These are phyloP conservation scores for Penicillium brasilianum DNA, from an alignment of 2,329 filamentous ascomycete genomes.

Conservation along the genomic window DNA sequence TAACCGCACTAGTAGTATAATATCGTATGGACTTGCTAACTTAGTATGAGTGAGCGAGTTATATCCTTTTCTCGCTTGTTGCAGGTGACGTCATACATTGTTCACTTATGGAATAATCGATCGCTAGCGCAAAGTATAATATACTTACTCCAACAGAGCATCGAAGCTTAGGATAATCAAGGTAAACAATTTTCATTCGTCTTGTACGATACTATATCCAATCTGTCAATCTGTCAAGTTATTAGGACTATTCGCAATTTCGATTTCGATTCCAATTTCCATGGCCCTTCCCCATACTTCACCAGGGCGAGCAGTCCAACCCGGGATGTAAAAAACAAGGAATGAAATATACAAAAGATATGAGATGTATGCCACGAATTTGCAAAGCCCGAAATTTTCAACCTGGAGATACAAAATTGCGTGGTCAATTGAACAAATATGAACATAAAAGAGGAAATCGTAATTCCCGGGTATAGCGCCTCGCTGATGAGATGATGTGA, in stretches of 20 bases:
- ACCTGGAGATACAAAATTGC: neutral
- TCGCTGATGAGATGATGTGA: conserved; percentile 34
- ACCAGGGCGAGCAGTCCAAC: conserved; percentile 7
- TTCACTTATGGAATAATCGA: neutral
- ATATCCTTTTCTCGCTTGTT: neutral
- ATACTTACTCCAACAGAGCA: neutral
- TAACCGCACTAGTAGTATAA: neutral
- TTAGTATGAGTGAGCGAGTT: neutral
- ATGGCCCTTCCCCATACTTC: neutral
- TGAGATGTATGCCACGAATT: neutral
- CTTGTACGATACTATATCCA: neutral
- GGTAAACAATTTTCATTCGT: neutral
- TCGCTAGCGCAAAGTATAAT: neutral
- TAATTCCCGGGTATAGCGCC: conserved; percentile 38
- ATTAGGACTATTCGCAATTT: neutral
- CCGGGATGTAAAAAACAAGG: conserved; percentile 1
- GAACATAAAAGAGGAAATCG: conserved; percentile 15
- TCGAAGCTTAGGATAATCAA: neutral
- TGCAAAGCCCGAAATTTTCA: neutral
- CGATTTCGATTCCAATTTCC: neutral
- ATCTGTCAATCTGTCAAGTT: neutral
- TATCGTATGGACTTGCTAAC: too few species aligned
- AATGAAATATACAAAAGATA: neutral
- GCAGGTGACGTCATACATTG: conserved; percentile 5
- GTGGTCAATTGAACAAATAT: neutral